Evolutionary conservation across 2,329 filamentous ascomycete species (phyloP).

Genomic region (Alternaria angustiovoidea): DNA sequence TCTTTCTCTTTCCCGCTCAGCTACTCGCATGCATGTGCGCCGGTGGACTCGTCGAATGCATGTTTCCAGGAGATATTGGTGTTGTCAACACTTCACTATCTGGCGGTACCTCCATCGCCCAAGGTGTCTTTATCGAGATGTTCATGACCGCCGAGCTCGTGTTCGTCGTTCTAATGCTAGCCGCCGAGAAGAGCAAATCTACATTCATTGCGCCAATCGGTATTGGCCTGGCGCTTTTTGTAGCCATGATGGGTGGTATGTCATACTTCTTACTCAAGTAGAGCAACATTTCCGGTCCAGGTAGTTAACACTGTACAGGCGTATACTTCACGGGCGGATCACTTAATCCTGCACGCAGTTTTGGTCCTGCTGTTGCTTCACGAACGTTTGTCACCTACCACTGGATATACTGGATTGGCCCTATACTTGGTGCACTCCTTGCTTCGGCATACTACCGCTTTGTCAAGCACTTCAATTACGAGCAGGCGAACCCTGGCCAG

Average conservation of each 20-base stretch:
- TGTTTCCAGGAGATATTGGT: conserved; percentile 38
- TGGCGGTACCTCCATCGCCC: conserved; percentile 25
- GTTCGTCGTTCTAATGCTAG: conserved; percentile 40
- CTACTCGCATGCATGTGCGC: conserved; percentile 37
- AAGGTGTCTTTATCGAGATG: conserved; percentile 31
- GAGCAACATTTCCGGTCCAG: neutral
- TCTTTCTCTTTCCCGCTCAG: conserved; percentile 33
- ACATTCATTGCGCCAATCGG: conserved; percentile 35
- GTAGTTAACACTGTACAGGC: conserved; percentile 13
- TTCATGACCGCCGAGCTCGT: conserved; percentile 36
- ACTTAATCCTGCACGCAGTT: conserved; percentile 55
- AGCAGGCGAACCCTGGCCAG: conserved; percentile 40
- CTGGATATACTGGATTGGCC: conserved; percentile 57
- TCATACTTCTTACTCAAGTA: neutral
- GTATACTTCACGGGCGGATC: conserved; percentile 55
- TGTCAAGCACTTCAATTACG: conserved; percentile 49
- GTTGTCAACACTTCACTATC: conserved; percentile 28
- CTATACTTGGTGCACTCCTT: conserved; percentile 51
- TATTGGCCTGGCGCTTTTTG: conserved; percentile 33
- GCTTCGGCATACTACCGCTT: conserved; percentile 58
- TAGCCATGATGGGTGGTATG: conserved; percentile 39
- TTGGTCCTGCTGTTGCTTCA: conserved; percentile 52
- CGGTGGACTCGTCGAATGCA: conserved; percentile 28
- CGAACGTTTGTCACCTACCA: conserved; percentile 41
- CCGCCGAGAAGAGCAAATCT: conserved; percentile 41